Conservation (phyloP, 1,284 basidiomycete genomes). For the Schizopora paradoxa region DNA sequence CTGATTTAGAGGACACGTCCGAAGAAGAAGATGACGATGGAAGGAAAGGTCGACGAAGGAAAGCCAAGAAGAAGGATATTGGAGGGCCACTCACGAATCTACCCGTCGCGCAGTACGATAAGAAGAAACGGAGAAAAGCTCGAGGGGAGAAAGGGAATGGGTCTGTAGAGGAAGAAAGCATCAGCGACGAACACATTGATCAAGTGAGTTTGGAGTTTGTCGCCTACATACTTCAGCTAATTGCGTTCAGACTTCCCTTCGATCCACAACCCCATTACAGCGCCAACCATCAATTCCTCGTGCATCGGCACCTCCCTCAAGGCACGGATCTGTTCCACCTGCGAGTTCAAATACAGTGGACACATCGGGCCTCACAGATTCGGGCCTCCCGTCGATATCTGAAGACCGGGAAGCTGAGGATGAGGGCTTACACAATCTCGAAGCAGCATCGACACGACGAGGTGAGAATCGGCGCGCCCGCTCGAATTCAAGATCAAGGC, state of each 20-base stretch:
- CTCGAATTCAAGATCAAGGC: slow-evolving; percentile 14
- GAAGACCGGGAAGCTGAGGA: no score
- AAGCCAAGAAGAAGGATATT: slow-evolving; percentile 48
- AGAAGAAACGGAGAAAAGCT: slow-evolving; percentile 40
- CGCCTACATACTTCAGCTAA: slow-evolving; percentile 18
- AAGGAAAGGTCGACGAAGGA: slow-evolving; percentile 40
- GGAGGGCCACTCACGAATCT: slow-evolving; percentile 59
- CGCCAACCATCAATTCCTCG: slow-evolving; percentile 29
- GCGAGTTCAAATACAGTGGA: slow-evolving; percentile 20
- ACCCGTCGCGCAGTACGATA: slow-evolving; percentile 58
- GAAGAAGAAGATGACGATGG: slow-evolving; percentile 57
- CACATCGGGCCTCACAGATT: no score
- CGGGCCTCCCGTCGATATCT: no score
- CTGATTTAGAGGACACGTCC: slow-evolving; percentile 51
- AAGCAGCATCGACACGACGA: neutral
- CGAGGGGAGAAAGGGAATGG: slow-evolving; percentile 31
- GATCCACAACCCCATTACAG: slow-evolving; percentile 17
- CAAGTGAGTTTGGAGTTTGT: slow-evolving; percentile 19
- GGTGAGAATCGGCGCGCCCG: slow-evolving; percentile 9
- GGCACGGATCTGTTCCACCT: slow-evolving; percentile 31
- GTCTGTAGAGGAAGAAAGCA: slow-evolving; percentile 37
- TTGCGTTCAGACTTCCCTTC: slow-evolving; percentile 21
- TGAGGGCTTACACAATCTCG: no score
- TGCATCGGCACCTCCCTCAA: slow-evolving; percentile 33
- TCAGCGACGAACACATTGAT: slow-evolving; percentile 34